Base-by-base conservation (phyloP, 179 eudicot species). In the Sideroxylon spinosum region DNA sequence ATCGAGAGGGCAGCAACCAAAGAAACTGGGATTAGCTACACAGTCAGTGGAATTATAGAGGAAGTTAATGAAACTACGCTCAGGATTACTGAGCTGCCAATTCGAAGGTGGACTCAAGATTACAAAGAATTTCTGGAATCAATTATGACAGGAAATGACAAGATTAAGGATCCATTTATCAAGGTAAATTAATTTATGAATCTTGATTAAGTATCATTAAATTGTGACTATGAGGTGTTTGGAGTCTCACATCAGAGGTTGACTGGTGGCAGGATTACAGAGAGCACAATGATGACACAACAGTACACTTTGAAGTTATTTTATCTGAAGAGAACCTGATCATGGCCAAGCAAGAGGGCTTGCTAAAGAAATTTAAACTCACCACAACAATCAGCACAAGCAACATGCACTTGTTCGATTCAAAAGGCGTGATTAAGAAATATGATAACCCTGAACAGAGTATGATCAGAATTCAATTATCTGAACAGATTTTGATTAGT, bases 361-460 rank as follows among this genome's bases (percentile, higher is more conserved):
- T 95, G 88, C 68, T 90, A 75, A 93, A 95, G 89, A 95, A 89
- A 80, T 93, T 95, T 72, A 95, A 90, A 90, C 89, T 95, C 57
- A 90, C 93, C 4, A 88, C 85, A 63, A 78, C 90, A 25, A 87
- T 95, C 79, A 88, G 89, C 89, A 95, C 95, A 9, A 91, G 89
- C 74, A 95, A 95, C 88, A 95, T 95, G 98, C 98, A 95, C 80
- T 89, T 95, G 19, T 95, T 95, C 79, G 95, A 91, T 56, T 71
- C 86, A n/a, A 87, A 88, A 17, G 97, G 97, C 78, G 85, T 86
- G 78, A 93, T 95, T 20, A 91, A 89, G 87, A 90, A 87, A 87
- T 95, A 93, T 79, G 93, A 90, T 57, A 78, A 83, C 60, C 92
- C 98, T 76, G 98, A 89, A 80, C 89, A 93, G 75, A 91, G 99